Evolutionary conservation across 805 yeast species (phyloP).

Genomic region (Nakazawaea sp.): DNA sequence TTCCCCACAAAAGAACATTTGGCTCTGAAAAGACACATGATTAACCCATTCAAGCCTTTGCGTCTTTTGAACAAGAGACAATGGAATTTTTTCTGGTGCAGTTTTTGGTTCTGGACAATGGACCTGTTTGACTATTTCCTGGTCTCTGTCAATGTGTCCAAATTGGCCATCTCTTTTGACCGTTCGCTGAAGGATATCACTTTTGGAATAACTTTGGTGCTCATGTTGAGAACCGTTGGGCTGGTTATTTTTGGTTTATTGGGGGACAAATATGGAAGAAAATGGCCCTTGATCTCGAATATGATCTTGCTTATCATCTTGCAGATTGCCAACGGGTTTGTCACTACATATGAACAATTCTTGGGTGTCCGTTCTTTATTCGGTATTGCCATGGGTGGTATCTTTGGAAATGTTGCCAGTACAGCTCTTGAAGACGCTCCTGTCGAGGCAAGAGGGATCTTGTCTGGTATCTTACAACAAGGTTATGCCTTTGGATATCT

Average conservation of each 20-base stretch:
- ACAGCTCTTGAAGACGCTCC: slow-evolving; percentile 51
- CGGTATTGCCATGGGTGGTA: slow-evolving; percentile 54
- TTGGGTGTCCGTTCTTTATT: slow-evolving; percentile 57
- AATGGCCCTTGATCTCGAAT: slow-evolving; percentile 46
- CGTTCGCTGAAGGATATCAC: slow-evolving; percentile 44
- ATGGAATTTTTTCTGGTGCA: slow-evolving; percentile 49
- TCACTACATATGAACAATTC: slow-evolving; percentile 46
- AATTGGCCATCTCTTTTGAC: slow-evolving; percentile 39
- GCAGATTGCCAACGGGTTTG: slow-evolving; percentile 60
- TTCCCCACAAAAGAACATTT: slow-evolving; percentile 36
- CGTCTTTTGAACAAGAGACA: slow-evolving; percentile 39
- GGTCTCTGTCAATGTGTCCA: slow-evolving; percentile 42
- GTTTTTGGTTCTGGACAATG: slow-evolving; percentile 55
- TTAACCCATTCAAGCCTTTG: slow-evolving; percentile 61
- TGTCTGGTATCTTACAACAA: slow-evolving; percentile 69
- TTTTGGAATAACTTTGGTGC: slow-evolving; percentile 62
- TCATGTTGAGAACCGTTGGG: slow-evolving; percentile 63
- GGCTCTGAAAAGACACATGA: slow-evolving; percentile 27
- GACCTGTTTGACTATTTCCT: slow-evolving; percentile 61
- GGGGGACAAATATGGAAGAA: slow-evolving; percentile 57
- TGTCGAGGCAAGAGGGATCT: slow-evolving; percentile 44
- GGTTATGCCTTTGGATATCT: slow-evolving; percentile 72
- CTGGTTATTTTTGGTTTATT: slow-evolving; percentile 51
- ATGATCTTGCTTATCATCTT: slow-evolving; percentile 38
- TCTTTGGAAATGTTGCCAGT: slow-evolving; percentile 47